phyloP scores from a whole-genome alignment of 352 stramenopile species.

The Phytophthora pini region DNA sequence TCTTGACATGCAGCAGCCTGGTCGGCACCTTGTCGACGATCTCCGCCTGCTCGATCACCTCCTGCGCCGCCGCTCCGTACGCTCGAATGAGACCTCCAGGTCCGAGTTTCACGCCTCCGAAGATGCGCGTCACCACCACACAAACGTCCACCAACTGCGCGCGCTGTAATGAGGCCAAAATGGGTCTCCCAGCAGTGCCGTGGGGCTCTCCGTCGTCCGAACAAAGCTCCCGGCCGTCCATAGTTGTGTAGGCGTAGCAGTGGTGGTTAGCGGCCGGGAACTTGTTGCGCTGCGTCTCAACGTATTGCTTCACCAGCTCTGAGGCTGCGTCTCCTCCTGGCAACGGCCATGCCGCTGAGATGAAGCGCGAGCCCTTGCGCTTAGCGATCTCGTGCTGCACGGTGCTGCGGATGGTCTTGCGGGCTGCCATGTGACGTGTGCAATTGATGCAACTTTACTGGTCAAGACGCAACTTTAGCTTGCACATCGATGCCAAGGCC shows the following conservation, averaged over 20 bases:
- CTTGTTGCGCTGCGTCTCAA: slow-evolving; percentile 50
- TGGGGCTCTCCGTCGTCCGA: slow-evolving; percentile 85
- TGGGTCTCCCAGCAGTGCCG: slow-evolving; percentile 71
- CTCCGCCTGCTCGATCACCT: slow-evolving; percentile 57
- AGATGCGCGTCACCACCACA: slow-evolving; percentile 77
- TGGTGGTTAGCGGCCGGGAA: slow-evolving; percentile 75
- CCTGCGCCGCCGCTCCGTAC: slow-evolving; percentile 66
- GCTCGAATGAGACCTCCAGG: slow-evolving; percentile 76
- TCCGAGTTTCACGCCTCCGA: slow-evolving; percentile 76
- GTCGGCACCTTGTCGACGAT: slow-evolving; percentile 64
- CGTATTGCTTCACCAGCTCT: slow-evolving; percentile 48
- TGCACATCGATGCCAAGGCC: slow-evolving; percentile 11
- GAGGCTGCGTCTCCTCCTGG: slow-evolving; percentile 32
- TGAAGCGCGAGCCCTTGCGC: slow-evolving; percentile 86
- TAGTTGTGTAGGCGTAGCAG: slow-evolving; percentile 72
- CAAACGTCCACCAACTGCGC: slow-evolving; percentile 74
- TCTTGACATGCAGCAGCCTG: slow-evolving; percentile 35
- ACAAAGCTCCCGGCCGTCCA: slow-evolving; percentile 60
- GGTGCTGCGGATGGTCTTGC: slow-evolving; percentile 54
- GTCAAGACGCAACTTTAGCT: neutral
- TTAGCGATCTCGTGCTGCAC: slow-evolving; percentile 83
- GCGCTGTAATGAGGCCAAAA: slow-evolving; percentile 63
- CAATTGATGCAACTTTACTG: slow-evolving; percentile 22
- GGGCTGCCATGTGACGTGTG: slow-evolving; percentile 24
- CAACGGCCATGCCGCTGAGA: slow-evolving; percentile 68